Evolutionary conservation across 2,329 filamentous ascomycete genomes (phyloP), one percentile per base, ranked within the genome.

Genomic region (Talaromyces sp.): DNA sequence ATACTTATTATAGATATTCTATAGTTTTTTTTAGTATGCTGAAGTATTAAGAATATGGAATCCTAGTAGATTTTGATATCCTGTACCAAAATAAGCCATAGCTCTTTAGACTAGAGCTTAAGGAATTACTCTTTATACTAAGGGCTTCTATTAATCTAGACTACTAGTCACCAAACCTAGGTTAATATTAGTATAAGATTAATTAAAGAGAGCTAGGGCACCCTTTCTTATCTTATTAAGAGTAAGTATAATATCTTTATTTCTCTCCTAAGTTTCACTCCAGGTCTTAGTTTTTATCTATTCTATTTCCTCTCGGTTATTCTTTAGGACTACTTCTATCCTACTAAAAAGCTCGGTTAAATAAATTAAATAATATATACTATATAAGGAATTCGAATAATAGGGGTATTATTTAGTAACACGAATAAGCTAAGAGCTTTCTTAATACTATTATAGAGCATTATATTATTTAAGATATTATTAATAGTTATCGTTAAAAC

Each of bases 31-130:
- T 47, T 54, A 3, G 48, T 46, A n/a, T 42, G 41, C 3, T 35
- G 33, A 19, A 60, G 48, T 27, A 59, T 59, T 7, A 61, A 7
- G 13, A 48, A 56, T 16, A 17, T 59, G 2, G 43, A 59, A 44
- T 59, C 57, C 47, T 13, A 58, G 5, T 39, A 48, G 14, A 48
- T 57, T 24, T 35, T 29, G 7, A 58, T 16, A 36, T 61, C 53
- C 47, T 58, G 27, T 5, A 61, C 55, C n/a, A 49, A 43, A 0
- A 56, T 13, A 17, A 61, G 47, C 41, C 51, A 56, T 42, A 13
- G n/a, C 2, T 37, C 17, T 5, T 43, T 30, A 2, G 14, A 2
- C 30, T 60, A 24, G 16, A 60, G 52, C 10, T 46, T 49, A 11
- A 32, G 19, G 14, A 55, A 56, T 4, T 9, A 11, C 19, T 57